phyloP scores from a whole-genome alignment of 441 rosid genomes.

The Adansonia gregorii region DNA sequence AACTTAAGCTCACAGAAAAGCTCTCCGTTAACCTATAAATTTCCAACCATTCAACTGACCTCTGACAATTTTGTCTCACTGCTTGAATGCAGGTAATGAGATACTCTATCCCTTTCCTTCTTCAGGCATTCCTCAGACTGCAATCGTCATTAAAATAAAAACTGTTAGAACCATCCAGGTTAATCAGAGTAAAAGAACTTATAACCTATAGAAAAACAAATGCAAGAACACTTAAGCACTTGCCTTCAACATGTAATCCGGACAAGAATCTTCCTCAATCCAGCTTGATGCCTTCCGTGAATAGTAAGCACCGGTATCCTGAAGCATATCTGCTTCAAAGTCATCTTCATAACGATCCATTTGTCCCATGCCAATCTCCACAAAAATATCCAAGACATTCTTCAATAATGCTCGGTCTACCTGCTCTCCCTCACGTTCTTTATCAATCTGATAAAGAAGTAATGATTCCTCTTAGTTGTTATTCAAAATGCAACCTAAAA shows the following conservation, averaged over 20 bases:
- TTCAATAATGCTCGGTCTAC: slow-evolving; percentile 81
- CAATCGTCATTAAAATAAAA: slow-evolving; percentile 28
- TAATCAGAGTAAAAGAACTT: slow-evolving; percentile 15
- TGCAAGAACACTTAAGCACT: slow-evolving; percentile 20
- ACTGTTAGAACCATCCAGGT: slow-evolving; percentile 5
- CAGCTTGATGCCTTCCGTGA: slow-evolving; percentile 88
- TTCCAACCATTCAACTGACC: slow-evolving; percentile 49
- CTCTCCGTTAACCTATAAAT: not conserved
- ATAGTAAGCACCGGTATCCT: slow-evolving; percentile 77
- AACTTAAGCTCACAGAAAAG: not conserved
- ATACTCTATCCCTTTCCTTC: slow-evolving; percentile 91
- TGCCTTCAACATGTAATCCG: slow-evolving; percentile 85
- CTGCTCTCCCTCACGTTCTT: slow-evolving; percentile 92
- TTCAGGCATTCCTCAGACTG: slow-evolving; percentile 94
- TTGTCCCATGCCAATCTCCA: slow-evolving; percentile 89
- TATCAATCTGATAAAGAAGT: slow-evolving; percentile 57
- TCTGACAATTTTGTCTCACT: slow-evolving; percentile 88
- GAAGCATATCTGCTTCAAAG: slow-evolving; percentile 76
- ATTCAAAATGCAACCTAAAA: not conserved
- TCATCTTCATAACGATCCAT: slow-evolving; percentile 75
- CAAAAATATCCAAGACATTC: slow-evolving; percentile 83
- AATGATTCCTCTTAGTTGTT: not conserved
- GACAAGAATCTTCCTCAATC: slow-evolving; percentile 87
- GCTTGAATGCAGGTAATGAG: slow-evolving; percentile 81
- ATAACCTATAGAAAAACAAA: not conserved